A percentile compares a stretch with the other conserved stretches of the same genome.
Evolutionary conservation across 129 eudicot genomes (phyloP).

Genomic region (Cynara cardunculus): DNA sequence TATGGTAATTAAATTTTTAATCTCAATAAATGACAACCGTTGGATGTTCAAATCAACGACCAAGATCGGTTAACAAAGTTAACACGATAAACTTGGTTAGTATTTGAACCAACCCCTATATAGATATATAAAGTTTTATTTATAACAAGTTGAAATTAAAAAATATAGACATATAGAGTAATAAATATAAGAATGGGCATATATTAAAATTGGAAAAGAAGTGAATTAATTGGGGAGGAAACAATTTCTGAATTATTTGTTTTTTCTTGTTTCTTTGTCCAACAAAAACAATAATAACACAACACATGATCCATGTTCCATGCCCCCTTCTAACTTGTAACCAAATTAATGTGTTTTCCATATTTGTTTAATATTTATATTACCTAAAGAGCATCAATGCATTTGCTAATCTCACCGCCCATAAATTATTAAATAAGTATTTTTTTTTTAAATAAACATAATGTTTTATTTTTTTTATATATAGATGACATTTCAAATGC

Average conservation of each 20-base stretch:
- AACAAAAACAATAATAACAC: slow-evolving; percentile 25
- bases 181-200: slow-evolving; percentile 28
- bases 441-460: background rate
- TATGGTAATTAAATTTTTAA: too few relatives aligned
- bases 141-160: background rate
- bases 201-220: background rate
- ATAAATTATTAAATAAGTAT: slow-evolving; percentile 5
- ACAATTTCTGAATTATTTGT: slow-evolving; percentile 30
- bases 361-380: background rate
- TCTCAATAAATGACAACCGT: too few relatives aligned
- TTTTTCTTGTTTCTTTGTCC: slow-evolving; percentile 38
- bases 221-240: slow-evolving; percentile 14
- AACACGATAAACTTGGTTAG: too few relatives aligned
- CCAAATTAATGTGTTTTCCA: slow-evolving; percentile 16
- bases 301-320: slow-evolving; percentile 42
- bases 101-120: too few relatives aligned
- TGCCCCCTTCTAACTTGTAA: slow-evolving; percentile 30
- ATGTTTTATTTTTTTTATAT: too few relatives aligned
- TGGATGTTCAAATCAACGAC: too few relatives aligned
- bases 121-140: too few relatives aligned
- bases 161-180: background rate
- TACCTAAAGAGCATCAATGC: slow-evolving; percentile 16
- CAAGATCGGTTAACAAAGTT: too few relatives aligned
- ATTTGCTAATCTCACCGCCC: slow-evolving; percentile 30
- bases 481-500: too few relatives aligned